Evolutionary conservation across 768 basidiomycete species (phyloP), one percentile per base, ranked within the genome.

Genomic region (Pulveroboletus sp.): DNA sequence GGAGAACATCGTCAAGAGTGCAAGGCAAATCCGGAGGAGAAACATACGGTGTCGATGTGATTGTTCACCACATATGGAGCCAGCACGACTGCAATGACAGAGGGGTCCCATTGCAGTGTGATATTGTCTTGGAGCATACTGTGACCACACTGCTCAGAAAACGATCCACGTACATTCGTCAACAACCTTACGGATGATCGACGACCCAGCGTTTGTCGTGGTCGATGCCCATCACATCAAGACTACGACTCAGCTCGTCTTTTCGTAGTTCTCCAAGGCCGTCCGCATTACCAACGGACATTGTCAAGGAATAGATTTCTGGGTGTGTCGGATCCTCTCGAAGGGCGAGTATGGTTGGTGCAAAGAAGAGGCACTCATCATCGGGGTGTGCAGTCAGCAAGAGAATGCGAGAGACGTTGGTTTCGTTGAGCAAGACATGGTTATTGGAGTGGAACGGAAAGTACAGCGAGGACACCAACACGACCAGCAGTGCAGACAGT

Each of bases 351-450:
- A 95, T 65, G 0, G 90, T 93, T 0, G 94, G 94, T 4, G 84
- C 83, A 65, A 97, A 97, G 75, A 97, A 97, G 77, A 94, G 80
- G 64, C 83, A 84, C 70, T 97, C 94, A 64, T 97, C 94, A 63
- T 97, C 94, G 3, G 94, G 94, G 63, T 97, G 94, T 23, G 94
- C 92, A 1, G 94, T 95, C 38, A 97, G 66, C 4, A 97, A 65
- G 32, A 93, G 72, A 29, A 89, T 63, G 21, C 62, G 53, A 21
- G 60, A 51, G 3, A 32, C 0, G 41, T 50, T 43, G 35, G 38
- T 13, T 21, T 48, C 33, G 44, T 43, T 46, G 47, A 57, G 50
- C 19, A 69, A 39, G 47, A 49, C 40, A 25, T 61, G 49, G 43
- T 32, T 55, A 40, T 67, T 65, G 34, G 50, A 58, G 24, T 58